Evolutionary conservation across 2,329 filamentous ascomycete genomes (phyloP), one percentile per base, ranked within the genome.

Genomic region (Ascochyta lentis): DNA sequence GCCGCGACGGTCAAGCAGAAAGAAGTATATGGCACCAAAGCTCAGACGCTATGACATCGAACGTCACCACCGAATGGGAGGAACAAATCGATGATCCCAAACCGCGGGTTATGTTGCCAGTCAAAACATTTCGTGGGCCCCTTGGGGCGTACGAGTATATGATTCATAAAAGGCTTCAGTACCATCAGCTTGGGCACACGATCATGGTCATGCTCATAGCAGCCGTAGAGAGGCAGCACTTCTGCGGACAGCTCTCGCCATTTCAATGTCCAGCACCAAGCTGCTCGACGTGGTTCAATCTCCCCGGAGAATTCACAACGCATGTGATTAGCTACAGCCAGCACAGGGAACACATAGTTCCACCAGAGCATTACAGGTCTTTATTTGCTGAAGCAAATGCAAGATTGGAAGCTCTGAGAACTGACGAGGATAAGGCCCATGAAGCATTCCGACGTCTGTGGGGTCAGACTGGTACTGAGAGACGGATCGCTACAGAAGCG

Each of bases 11-110:
- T 16, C 34, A 34, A 34, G 46, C 46, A 40, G 46, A 49, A 34
- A 49, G 46, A 49, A 49, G 46, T 49, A 49, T 49, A 26, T 49
- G 37, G 46, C 37, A 41, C 16, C 26, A 40, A 34, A 26, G 24
- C 10, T 24, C 26, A 24, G 46, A 34, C 12, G 6, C 16, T 16
- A 41, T 6, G 37, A 34, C 16, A 23, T 34, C 37, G 4, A 24
- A 34, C 26, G 46, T 49, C 27, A 49, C 6, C 19, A 34, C 12
- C 12, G 16, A 49, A 16, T 49, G 37, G 46, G 19, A 49, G 27
- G 46, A 49, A 16, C 9, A 16, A 8, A n/a, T 12, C 16, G 40
- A 40, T 16, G 26, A 49, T 23, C 46, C 6, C 6, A 19, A 24
- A 49, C 19, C 35, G 26, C n/a, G 46, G 27, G 19, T 49, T 24